Evolutionary conservation across 78 protist genomes (phyloP).

Genomic region (Dictyostelium firmibasis): DNA sequence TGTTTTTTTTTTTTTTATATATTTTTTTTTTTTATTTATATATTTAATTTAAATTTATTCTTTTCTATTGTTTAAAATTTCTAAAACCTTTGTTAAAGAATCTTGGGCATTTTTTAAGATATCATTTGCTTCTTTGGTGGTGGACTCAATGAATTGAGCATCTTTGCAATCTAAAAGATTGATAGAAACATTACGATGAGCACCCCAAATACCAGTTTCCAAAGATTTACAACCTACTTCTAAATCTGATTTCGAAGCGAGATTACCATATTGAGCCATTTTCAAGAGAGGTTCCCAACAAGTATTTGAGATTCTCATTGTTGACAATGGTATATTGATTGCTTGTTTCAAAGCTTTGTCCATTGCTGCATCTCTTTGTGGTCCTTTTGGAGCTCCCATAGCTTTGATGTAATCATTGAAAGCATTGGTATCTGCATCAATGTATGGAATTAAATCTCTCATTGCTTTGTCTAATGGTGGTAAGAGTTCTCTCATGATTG

Average conservation of each 20-base stretch:
- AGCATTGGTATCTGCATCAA: constrained; percentile 74
- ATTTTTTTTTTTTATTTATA: neutral
- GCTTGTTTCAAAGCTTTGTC: constrained; percentile 30
- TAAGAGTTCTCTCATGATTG: constrained; percentile 49
- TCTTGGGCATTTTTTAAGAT: neutral
- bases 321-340: constrained; percentile 36
- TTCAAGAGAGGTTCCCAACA: constrained; percentile 47
- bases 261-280: constrained; percentile 50
- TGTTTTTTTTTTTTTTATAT: too few species aligned
- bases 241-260: constrained; percentile 65
- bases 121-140: neutral
- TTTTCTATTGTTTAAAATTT: constrained; percentile 22
- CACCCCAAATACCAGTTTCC: constrained; percentile 76
- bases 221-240: constrained; percentile 69
- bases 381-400: neutral
- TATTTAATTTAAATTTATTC: too few species aligned
- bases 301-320: constrained; percentile 45
- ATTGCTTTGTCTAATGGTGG: constrained; percentile 77
- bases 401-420: constrained; percentile 50
- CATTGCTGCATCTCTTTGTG: constrained; percentile 18
- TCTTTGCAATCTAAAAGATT: constrained; percentile 44
- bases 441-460: constrained; percentile 66
- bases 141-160: neutral
- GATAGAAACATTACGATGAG: constrained; percentile 45
- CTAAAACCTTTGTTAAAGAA: neutral